Percentiles rank a stretch among this genome's conserved stretches.
phyloP scores from a whole-genome alignment of 495 filamentous ascomycete genomes.

The Xylaria sp. region DNA sequence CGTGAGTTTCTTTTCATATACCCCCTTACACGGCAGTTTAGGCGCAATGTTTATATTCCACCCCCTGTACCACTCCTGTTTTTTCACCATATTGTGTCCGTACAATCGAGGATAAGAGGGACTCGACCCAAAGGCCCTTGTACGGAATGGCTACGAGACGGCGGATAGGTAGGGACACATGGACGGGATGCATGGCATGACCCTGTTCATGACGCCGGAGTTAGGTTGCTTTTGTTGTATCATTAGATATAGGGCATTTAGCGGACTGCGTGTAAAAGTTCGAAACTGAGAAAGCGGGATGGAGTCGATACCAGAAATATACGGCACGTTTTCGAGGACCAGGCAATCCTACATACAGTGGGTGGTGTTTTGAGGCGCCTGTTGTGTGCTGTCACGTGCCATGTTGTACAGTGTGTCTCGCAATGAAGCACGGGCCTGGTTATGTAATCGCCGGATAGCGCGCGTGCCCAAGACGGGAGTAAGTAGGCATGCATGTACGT shows the following conservation, averaged over 20 bases:
- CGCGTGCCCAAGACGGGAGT: background rate
- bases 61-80: background rate
- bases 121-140: background rate
- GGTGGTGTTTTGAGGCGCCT: background rate
- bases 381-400: background rate
- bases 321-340: background rate
- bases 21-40: conserved; percentile 18
- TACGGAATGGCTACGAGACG: background rate
- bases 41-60: conserved; percentile 9
- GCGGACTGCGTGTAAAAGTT: background rate
- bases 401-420: background rate
- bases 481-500: background rate
- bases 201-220: background rate
- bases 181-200: background rate
- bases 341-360: background rate
- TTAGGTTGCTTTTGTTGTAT: conserved; percentile 7
- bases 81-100: background rate
- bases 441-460: background rate
- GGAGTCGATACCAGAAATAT: background rate
- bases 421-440: background rate
- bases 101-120: background rate
- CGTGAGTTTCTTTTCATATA: conserved; percentile 23
- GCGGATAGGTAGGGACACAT: background rate
- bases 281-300: background rate
- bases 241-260: background rate